A percentile compares a stretch with the other conserved stretches of the same genome.
These are phyloP conservation scores for Phytophthora citricola DNA, from an alignment of 352 stramenopile genomes.

Conservation along the genomic window DNA sequence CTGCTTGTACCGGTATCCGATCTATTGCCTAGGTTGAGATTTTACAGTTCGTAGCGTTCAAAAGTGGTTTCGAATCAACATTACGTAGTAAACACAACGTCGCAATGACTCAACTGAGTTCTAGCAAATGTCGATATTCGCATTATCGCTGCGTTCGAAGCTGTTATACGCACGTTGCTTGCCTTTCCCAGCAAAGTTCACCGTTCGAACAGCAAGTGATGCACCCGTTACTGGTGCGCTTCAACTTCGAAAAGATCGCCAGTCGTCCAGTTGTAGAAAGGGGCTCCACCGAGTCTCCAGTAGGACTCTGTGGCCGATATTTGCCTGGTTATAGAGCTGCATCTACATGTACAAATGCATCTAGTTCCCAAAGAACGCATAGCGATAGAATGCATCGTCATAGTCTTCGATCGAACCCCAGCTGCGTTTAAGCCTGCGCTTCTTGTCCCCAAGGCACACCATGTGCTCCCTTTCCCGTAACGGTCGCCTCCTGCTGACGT, in stretches of 20 bases:
- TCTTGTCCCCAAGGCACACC: conserved; percentile 1
- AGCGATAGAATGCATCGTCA: neutral
- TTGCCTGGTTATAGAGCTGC: too few species aligned
- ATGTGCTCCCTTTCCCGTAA: neutral
- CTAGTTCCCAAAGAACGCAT: too few species aligned
- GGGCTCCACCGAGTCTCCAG: too few species aligned
- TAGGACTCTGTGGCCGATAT: too few species aligned
- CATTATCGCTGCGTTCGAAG: neutral
- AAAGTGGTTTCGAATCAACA: too few species aligned
- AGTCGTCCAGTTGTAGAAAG: conserved; percentile 1
- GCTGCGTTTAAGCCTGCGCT: neutral
- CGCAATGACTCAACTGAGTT: too few species aligned
- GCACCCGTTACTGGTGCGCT: conserved; percentile 14
- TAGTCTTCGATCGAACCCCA: neutral
- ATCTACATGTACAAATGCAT: too few species aligned
- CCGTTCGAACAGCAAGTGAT: neutral
- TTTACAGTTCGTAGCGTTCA: too few species aligned
- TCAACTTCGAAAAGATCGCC: conserved; percentile 25
- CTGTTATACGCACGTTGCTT: neutral
- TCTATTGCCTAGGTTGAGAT: too few species aligned
- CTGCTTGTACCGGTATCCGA: too few species aligned
- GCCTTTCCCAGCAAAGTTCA: neutral
- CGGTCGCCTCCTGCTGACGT: conserved; percentile 5
- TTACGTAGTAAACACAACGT: too few species aligned
- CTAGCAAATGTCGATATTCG: neutral